Evolutionary conservation across 2,329 filamentous ascomycete genomes (phyloP).

Genomic region (Aspergillus pseudotamarii): DNA sequence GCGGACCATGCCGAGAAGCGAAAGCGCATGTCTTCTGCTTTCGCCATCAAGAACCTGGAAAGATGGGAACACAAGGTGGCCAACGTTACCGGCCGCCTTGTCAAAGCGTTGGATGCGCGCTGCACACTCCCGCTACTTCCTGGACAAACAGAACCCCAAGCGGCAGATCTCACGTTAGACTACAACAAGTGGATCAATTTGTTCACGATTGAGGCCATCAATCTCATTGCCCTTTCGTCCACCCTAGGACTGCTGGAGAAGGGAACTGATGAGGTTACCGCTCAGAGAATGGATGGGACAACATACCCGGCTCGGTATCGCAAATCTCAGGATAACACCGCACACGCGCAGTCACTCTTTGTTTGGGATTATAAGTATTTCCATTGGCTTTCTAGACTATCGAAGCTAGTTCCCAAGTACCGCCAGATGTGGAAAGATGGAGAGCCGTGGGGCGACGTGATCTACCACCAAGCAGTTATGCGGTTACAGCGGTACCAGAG

Average conservation of each 20-base stretch:
- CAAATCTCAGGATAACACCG: conserved; percentile 53
- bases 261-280: conserved; percentile 48
- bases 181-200: conserved; percentile 55
- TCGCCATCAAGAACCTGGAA: conserved; percentile 55
- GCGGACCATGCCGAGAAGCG: conserved; percentile 53
- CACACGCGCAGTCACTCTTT: conserved; percentile 50
- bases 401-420: conserved; percentile 47
- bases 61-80: conserved; percentile 54
- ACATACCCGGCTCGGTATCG: conserved; percentile 50
- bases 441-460: conserved; percentile 51
- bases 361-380: conserved; percentile 57
- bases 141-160: conserved; percentile 21
- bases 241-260: conserved; percentile 52
- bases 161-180: conserved; percentile 50
- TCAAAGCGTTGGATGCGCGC: conserved; percentile 44
- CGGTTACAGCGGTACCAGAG: conserved; percentile 29
- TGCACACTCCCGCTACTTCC: conserved; percentile 45
- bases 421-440: conserved; percentile 36
- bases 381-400: conserved; percentile 46
- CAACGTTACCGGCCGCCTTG: conserved; percentile 48
- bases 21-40: conserved; percentile 51
- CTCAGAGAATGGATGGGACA: conserved; percentile 47
- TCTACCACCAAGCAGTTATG: conserved; percentile 46
- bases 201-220: conserved; percentile 59
- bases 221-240: conserved; percentile 55